Base-by-base conservation (phyloP, 129 eudicot genomes). In the Artemisia tridentata region DNA sequence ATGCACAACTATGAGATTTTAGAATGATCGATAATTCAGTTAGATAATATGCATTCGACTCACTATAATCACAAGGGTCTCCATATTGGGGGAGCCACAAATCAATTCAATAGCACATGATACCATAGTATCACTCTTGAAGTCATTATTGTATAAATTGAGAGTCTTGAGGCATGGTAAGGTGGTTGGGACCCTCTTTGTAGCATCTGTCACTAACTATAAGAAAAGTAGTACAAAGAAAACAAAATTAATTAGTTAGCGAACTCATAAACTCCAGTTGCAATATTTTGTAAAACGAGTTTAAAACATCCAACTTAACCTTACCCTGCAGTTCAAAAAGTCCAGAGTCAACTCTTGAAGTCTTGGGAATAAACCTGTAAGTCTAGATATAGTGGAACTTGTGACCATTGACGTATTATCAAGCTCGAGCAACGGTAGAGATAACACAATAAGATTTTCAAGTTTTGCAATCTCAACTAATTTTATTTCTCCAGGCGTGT, bases 401-500 rank as follows among this genome's bases (percentile, higher is more conserved):
- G 41, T 48, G 41, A 23, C 7, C 58, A 51, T 10, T 1, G 18
- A 13, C 27, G 0, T 9, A 63, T 63, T 11, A 6, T n/a, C 72
- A 48, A 67, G 59, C 10, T 11, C 5, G 25, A 13, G 2, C 59
- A 48, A 48, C 16, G 6, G 14, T 43, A 67, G 21, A 23, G 20
- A 20, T 23, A 67, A 48, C 14, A 1, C n/a, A 16, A 48, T 67
- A 2, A 67, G 72, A 25, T 67, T 48, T 23, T 48, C 20, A 11
- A 67, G 58, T 23, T 67, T 67, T 14, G 72, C 58, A 48, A 67
- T 48, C 14, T 48, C 58, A 21, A 23, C 23, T 13, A 67, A 31
- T 3, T 67, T 67, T 14, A 67, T 21, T 8, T 1, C 43, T 34
- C 43, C 43, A 5, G 43, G 43, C 0, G 43, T n/a, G 48, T 21